Evolutionary conservation across 768 basidiomycete genomes (phyloP).

Genomic region (Leccinum rimulosum): DNA sequence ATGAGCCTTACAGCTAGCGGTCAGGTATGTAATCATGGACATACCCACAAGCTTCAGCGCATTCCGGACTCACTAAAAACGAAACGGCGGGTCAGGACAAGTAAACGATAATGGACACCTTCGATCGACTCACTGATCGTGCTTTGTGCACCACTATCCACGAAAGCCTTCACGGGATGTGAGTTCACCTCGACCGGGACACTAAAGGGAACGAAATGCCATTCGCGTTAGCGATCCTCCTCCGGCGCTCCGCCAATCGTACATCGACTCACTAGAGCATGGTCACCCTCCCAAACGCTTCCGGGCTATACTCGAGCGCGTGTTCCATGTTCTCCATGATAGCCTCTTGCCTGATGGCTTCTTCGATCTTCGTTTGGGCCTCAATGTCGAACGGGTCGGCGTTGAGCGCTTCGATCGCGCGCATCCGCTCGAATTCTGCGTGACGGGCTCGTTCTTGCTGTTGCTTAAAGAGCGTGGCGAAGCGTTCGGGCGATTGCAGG

Average conservation of each 20-base stretch:
- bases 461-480: constrained; percentile 69
- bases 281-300: constrained; percentile 88
- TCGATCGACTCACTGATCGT: constrained; percentile 76
- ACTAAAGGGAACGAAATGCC: constrained; percentile 36
- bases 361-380: constrained; percentile 91
- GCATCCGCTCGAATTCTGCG: constrained; percentile 54
- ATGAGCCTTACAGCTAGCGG: constrained; percentile 3
- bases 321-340: constrained; percentile 92
- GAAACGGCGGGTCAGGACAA: background rate
- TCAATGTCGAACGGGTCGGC: constrained; percentile 91
- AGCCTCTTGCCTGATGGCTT: constrained; percentile 85
- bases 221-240: constrained; percentile 13
- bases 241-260: background rate
- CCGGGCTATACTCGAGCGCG: constrained; percentile 91
- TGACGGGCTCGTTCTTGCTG: constrained; percentile 53
- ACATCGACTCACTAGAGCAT: constrained; percentile 88
- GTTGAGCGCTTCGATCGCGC: constrained; percentile 67
- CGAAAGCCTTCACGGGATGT: constrained; percentile 89
- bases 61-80: constrained; percentile 79
- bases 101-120: background rate
- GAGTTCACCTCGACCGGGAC: constrained; percentile 93
- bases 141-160: constrained; percentile 95
- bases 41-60: constrained; percentile 88
- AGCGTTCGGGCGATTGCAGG: constrained; percentile 62
- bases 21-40: constrained; percentile 22